Evolutionary conservation across 2,329 filamentous ascomycete species (phyloP).

Genomic region (Shiraia bambusicola): DNA sequence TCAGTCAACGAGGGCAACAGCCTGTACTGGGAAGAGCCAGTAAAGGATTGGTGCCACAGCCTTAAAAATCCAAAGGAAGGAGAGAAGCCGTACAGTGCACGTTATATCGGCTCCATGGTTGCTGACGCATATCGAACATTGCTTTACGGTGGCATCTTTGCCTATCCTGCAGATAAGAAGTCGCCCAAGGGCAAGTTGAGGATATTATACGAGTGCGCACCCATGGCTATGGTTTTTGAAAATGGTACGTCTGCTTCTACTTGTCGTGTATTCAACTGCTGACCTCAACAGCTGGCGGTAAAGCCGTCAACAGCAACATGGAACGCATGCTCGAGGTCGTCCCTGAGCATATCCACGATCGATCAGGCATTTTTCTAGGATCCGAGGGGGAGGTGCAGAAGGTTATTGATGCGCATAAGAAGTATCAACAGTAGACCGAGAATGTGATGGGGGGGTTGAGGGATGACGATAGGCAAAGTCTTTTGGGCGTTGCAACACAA

Average conservation of each 20-base stretch:
- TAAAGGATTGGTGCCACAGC: constrained; percentile 84
- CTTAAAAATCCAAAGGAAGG: constrained; percentile 76
- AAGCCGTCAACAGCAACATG: constrained; percentile 91
- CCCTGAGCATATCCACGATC: constrained; percentile 91
- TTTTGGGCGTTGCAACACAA: too few relatives aligned
- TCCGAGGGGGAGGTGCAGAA: constrained; percentile 95
- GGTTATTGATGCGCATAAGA: constrained; percentile 80
- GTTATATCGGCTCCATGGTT: constrained; percentile 98
- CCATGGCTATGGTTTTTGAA: constrained; percentile 98
- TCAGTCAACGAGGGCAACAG: constrained; percentile 99
- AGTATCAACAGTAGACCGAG: constrained; percentile 43
- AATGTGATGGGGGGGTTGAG: neutral
- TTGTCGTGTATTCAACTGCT: constrained; percentile 8
- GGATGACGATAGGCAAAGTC: neutral
- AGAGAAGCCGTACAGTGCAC: constrained; percentile 87
- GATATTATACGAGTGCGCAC: constrained; percentile 96
- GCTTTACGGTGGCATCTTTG: constrained; percentile 94
- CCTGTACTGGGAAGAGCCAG: constrained; percentile 88
- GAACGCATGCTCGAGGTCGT: constrained; percentile 83
- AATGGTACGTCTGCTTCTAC: constrained; percentile 68
- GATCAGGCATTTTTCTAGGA: constrained; percentile 93
- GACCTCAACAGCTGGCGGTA: constrained; percentile 70
- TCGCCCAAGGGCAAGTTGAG: constrained; percentile 96
- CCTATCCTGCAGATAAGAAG: constrained; percentile 97
- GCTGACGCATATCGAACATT: constrained; percentile 96